phyloP scores from a whole-genome alignment of 2,329 filamentous ascomycete species.

The Proliferodiscus dingleyae region DNA sequence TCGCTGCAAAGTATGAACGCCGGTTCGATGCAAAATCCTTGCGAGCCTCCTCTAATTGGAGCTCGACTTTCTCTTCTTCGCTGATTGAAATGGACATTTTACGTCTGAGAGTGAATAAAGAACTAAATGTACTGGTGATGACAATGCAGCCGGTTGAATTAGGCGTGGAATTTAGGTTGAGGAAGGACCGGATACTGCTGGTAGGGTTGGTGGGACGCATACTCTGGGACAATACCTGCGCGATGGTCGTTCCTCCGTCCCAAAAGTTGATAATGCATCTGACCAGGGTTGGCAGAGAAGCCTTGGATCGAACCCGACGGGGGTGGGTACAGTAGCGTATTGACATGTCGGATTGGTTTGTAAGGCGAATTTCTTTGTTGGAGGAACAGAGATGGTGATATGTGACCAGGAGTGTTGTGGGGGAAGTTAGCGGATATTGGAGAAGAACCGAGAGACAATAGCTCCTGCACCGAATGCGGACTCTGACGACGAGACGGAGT shows the following conservation, averaged over 20 bases:
- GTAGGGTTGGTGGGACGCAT: constrained; percentile 17
- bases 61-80: constrained; percentile 18
- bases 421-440: constrained; percentile 32
- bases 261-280: constrained; percentile 79
- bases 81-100: too few relatives aligned
- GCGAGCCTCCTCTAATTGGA: constrained; percentile 12
- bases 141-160: constrained; percentile 9
- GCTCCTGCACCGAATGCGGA: constrained; percentile 29
- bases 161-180: constrained; percentile 32
- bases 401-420: constrained; percentile 46
- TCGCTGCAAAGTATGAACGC: constrained; percentile 22
- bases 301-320: constrained; percentile 74
- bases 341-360: constrained; percentile 81
- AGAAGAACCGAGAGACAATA: constrained; percentile 33
- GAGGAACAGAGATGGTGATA: constrained; percentile 80
- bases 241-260: constrained; percentile 64
- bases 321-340: constrained; percentile 85
- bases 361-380: constrained; percentile 89
- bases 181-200: constrained; percentile 29
- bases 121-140: constrained; percentile 1
- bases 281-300: constrained; percentile 58
- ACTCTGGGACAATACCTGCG: constrained; percentile 67
- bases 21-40: constrained; percentile 11
- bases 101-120: too few relatives aligned
- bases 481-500: constrained; percentile 33